Conservation (phyloP, 2,329 filamentous ascomycete genomes). For the Aspergillus sp. region DNA sequence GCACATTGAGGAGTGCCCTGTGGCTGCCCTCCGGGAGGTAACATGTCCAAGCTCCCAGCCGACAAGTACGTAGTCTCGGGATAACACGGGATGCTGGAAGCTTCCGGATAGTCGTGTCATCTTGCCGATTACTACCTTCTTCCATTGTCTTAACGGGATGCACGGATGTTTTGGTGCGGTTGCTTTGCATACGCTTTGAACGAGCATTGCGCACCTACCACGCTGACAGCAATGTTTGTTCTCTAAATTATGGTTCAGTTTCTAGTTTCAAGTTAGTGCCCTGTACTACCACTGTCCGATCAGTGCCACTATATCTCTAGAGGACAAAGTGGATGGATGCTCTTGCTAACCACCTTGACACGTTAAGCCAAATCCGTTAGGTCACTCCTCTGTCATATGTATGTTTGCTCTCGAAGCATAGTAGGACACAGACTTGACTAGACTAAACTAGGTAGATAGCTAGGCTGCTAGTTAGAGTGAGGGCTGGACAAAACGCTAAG, state of each 20-base stretch:
- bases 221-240: background rate
- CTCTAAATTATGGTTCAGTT: background rate
- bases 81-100: background rate
- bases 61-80: background rate
- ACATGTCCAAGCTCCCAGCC: background rate
- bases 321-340: too few relatives aligned
- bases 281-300: background rate
- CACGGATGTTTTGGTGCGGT: slow-evolving; percentile 6
- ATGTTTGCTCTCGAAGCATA: background rate
- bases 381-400: too few relatives aligned
- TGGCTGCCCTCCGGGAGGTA: background rate
- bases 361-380: too few relatives aligned
- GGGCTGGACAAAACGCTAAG: background rate
- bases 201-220: background rate
- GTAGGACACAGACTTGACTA: background rate
- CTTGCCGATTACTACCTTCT: background rate
- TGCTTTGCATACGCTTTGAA: background rate
- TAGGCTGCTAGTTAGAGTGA: background rate
- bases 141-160: background rate
- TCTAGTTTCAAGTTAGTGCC: background rate
- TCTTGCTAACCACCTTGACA: too few relatives aligned
- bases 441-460: background rate
- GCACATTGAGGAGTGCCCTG: too few relatives aligned
- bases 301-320: too few relatives aligned
- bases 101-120: background rate